Base-by-base conservation (phyloP, 2,329 filamentous ascomycete genomes). In the Ophiostoma quercus region DNA sequence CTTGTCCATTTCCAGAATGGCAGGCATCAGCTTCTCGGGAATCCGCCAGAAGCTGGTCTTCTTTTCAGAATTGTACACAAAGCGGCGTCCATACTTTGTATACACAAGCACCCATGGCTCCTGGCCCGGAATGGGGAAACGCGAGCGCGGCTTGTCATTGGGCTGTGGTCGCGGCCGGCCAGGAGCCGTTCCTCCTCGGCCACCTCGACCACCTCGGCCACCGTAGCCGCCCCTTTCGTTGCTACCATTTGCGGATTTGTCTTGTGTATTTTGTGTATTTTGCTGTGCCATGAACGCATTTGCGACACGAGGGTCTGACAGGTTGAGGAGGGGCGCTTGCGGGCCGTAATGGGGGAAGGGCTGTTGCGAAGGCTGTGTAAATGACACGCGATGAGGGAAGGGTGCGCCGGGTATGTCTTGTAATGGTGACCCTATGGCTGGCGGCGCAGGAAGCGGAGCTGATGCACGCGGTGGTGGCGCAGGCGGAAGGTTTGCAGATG, bases 31-130 rank as follows among this genome's bases (percentile, higher is more conserved):
- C 77, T 95, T 90, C 69, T 92, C 87, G 0, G 95, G 95, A 75
- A 97, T 95, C 76, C 92, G 92, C 95, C 96, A 99, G 79, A 93
- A 93, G 79, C 94, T 98, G 74, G 93, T 85, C 51, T 94, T 91
- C 74, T 94, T 97, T 69, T 86, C 85, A 0, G 89, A 87, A 74
- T 99, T 97, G 81, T 96, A 92, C 2, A 94, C 93, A 76, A 99
- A 99, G 68, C 94, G 87, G 70, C 95, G 85, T 29, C 92, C 92
- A 72, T 94, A 88, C 77, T 92, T 97, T 0, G 95, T 99, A 77
- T 90, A 92, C n/a, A 99, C 92, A 3, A 99, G 82, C 0, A 96
- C 80, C 95, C 95, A 99, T 19, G 93, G 91, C 74, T 91, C 89
- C 75, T 88, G 91, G 2, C 90, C 90, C 0, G 93, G 93, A 65